Conservation (phyloP, 2,329 filamentous ascomycete species). For the Harringtonia lauricola region DNA sequence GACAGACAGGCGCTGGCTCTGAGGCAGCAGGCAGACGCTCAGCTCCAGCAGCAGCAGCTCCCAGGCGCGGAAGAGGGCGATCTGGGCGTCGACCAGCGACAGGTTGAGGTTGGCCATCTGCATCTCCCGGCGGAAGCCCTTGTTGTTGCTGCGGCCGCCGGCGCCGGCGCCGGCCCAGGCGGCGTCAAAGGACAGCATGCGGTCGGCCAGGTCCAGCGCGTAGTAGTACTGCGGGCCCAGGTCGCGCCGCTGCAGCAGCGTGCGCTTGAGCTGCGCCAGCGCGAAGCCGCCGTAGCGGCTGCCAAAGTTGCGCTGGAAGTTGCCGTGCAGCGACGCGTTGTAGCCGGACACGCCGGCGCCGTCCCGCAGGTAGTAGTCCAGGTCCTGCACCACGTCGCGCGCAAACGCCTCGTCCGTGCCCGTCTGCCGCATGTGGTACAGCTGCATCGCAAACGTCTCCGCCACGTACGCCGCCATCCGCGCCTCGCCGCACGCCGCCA, state of each 20-base stretch:
- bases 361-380: conserved; percentile 71
- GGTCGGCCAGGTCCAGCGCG: conserved; percentile 62
- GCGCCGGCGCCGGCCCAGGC: conserved; percentile 62
- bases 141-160: conserved; percentile 22
- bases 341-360: conserved; percentile 73
- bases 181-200: conserved; percentile 65
- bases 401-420: conserved; percentile 55
- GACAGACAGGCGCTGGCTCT: conserved; percentile 34
- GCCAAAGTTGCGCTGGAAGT: conserved; percentile 76
- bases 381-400: conserved; percentile 58
- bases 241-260: conserved; percentile 46
- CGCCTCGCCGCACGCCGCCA: conserved; percentile 50
- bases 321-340: conserved; percentile 76
- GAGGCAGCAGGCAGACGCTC: conserved; percentile 47
- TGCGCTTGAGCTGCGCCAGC: conserved; percentile 72
- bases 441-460: conserved; percentile 81
- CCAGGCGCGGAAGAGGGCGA: conserved; percentile 79
- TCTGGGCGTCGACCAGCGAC: conserved; percentile 84
- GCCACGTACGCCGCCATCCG: conserved; percentile 72
- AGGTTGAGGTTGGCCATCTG: conserved; percentile 81
- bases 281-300: conserved; percentile 63
- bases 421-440: conserved; percentile 74
- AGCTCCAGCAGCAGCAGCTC: conserved; percentile 79
- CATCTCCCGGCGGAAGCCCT: conserved; percentile 72
- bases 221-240: conserved; percentile 79